Evolutionary conservation across 2,329 filamentous ascomycete species (phyloP).

Genomic region (Fusarium illudens): DNA sequence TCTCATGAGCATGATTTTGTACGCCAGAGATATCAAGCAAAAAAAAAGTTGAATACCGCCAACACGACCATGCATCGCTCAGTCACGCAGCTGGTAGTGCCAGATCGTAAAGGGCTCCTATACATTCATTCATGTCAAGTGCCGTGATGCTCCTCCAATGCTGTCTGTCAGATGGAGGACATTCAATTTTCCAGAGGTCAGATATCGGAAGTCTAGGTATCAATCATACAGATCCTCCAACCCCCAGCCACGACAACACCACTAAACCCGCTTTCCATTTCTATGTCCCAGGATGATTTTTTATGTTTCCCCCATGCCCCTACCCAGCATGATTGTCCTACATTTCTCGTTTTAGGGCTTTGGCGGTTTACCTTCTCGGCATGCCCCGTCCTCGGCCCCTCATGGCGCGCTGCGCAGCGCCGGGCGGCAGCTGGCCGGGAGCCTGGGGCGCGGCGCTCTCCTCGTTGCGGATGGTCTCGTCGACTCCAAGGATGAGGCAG

Average conservation of each 20-base stretch:
- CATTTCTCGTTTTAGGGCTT: conserved; percentile 30
- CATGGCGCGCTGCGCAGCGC: conserved; percentile 88
- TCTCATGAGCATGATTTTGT: conserved; percentile 14
- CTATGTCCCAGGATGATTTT: conserved; percentile 31
- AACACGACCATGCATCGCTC: not conserved
- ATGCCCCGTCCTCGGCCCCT: conserved; percentile 86
- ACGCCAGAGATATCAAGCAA: not conserved
- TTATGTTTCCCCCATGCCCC: conserved; percentile 22
- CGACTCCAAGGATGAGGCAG: conserved; percentile 93
- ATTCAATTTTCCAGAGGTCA: conserved; percentile 41
- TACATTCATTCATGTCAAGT: not conserved
- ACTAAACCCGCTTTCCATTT: conserved; percentile 15
- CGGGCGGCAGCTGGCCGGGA: conserved; percentile 78
- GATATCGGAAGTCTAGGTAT: conserved; percentile 43
- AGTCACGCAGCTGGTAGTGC: not conserved
- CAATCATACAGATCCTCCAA: conserved; percentile 51
- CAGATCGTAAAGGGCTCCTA: not conserved
- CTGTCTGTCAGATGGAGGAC: conserved; percentile 29
- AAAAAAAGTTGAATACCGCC: not conserved
- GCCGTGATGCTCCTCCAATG: not conserved
- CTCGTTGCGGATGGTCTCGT: conserved; percentile 99
- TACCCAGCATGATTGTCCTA: conserved; percentile 22
- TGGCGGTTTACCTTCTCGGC: conserved; percentile 73
- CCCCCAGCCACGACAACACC: conserved; percentile 30
- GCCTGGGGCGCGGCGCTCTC: conserved; percentile 87